phyloP scores from a whole-genome alignment of 2,329 filamentous ascomycete species.

The Cytospora piceicola region DNA sequence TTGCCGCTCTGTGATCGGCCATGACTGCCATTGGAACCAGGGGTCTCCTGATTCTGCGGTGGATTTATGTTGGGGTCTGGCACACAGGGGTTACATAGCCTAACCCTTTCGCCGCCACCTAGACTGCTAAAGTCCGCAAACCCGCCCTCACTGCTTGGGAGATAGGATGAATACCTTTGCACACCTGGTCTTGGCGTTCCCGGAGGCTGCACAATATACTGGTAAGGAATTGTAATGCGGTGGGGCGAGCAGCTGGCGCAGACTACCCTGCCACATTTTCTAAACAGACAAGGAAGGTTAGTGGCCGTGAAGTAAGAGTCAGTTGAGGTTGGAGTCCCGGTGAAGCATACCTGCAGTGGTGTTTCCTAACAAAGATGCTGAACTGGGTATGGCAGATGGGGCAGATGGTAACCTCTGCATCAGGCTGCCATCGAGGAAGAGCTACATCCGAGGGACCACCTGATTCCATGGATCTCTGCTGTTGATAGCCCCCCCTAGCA shows the following conservation, averaged over 20 bases:
- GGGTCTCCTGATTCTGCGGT: conserved; percentile 43
- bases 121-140: conserved; percentile 50
- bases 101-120: conserved; percentile 60
- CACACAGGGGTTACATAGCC: conserved; percentile 66
- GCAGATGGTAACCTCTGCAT: conserved; percentile 79
- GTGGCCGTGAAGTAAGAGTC: conserved; percentile 15
- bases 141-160: conserved; percentile 46
- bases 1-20: conserved; percentile 50
- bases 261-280: conserved; percentile 91
- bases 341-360: conserved; percentile 77
- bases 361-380: conserved; percentile 83
- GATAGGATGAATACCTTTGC: conserved; percentile 45
- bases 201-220: conserved; percentile 86
- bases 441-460: conserved; percentile 49
- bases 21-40: conserved; percentile 42
- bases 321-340: not conserved
- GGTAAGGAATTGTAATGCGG: conserved; percentile 89
- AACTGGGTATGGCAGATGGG: conserved; percentile 83
- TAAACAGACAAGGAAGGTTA: conserved; percentile 37
- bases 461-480: conserved; percentile 18
- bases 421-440: conserved; percentile 85
- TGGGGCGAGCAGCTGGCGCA: conserved; percentile 90
- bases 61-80: conserved; percentile 64
- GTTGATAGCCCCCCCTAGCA: conserved; percentile 5
- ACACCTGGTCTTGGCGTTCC: conserved; percentile 40